phyloP scores from a whole-genome alignment of 495 filamentous ascomycete genomes.

The Hypoxylon intermedium region DNA sequence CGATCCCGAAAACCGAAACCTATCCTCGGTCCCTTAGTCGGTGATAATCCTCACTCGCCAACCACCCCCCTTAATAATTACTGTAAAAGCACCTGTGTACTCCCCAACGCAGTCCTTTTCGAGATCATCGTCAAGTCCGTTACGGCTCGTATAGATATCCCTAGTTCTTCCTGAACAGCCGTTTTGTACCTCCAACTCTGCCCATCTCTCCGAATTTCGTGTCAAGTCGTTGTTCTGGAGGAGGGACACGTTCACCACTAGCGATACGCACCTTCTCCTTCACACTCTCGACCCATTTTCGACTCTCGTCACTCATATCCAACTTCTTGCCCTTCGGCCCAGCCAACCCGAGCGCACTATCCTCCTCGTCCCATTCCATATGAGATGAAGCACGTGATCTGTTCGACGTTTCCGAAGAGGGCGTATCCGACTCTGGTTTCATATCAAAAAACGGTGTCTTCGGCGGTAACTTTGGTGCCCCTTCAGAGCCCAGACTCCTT shows the following conservation, averaged over 20 bases:
- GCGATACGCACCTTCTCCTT: constrained; percentile 69
- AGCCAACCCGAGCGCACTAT: constrained; percentile 65
- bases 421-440: constrained; percentile 35
- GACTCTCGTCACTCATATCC: constrained; percentile 68
- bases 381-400: constrained; percentile 55
- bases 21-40: constrained; percentile 1
- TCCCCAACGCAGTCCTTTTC: constrained; percentile 15
- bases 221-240: constrained; percentile 37
- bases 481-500: constrained; percentile 45
- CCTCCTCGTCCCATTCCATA: constrained; percentile 62
- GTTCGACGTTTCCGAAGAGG: constrained; percentile 45
- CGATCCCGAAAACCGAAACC: constrained; percentile 8
- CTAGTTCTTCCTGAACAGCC: constrained; percentile 60
- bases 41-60: constrained; percentile 11
- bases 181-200: constrained; percentile 62
- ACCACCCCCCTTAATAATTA: constrained; percentile 5
- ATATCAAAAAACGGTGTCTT: constrained; percentile 45
- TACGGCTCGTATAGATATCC: constrained; percentile 38
- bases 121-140: constrained; percentile 26
- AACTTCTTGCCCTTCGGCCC: constrained; percentile 65
- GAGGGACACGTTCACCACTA: constrained; percentile 51
- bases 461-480: constrained; percentile 39
- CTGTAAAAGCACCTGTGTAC: constrained; percentile 22
- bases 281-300: constrained; percentile 76
- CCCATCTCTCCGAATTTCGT: constrained; percentile 65